These are phyloP conservation scores for Auriculariales sp. DNA, from an alignment of 768 basidiomycete species.

Conservation along the genomic window DNA sequence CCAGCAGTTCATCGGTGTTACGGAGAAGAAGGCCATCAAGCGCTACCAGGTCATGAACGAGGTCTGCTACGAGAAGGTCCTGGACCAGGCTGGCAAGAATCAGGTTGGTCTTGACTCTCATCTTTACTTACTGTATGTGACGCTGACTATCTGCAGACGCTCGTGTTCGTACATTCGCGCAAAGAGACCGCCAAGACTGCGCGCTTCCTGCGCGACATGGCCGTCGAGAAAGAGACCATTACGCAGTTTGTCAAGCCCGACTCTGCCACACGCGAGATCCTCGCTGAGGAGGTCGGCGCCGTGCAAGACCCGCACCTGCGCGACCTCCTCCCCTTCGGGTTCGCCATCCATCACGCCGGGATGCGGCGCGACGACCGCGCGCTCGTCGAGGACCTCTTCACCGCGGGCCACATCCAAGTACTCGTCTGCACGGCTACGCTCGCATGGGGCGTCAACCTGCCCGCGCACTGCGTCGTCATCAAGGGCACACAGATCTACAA, in stretches of 20 bases:
- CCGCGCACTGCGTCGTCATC: slow-evolving; percentile 96
- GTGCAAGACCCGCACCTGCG: slow-evolving; percentile 72
- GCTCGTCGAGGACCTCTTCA: slow-evolving; percentile 88
- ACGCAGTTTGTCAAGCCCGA: slow-evolving; percentile 92
- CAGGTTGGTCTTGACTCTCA: too few species aligned
- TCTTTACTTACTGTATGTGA: too few species aligned
- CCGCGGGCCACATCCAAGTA: slow-evolving; percentile 83
- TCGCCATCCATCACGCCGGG: slow-evolving; percentile 95
- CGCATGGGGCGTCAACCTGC: slow-evolving; percentile 98
- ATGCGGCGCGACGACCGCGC: slow-evolving; percentile 86
- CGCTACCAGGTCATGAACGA: slow-evolving; percentile 97
- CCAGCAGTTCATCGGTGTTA: slow-evolving; percentile 94
- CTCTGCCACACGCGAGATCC: slow-evolving; percentile 78
- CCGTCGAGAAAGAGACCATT: slow-evolving; percentile 92
- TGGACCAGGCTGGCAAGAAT: slow-evolving; percentile 82
- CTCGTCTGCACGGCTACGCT: slow-evolving; percentile 95
- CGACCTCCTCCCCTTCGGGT: slow-evolving; percentile 90
- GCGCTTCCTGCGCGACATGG: slow-evolving; percentile 84
- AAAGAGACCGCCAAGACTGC: slow-evolving; percentile 99
- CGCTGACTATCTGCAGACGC: too few species aligned
- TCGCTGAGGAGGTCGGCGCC: slow-evolving; percentile 69
- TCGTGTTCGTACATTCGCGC: slow-evolving; percentile 95
- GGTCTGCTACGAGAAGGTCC: slow-evolving; percentile 96
- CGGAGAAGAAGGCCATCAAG: slow-evolving; percentile 99
- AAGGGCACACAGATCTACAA: slow-evolving; percentile 99